Conservation (phyloP, 768 basidiomycete species). For the Serendipita sp. region DNA sequence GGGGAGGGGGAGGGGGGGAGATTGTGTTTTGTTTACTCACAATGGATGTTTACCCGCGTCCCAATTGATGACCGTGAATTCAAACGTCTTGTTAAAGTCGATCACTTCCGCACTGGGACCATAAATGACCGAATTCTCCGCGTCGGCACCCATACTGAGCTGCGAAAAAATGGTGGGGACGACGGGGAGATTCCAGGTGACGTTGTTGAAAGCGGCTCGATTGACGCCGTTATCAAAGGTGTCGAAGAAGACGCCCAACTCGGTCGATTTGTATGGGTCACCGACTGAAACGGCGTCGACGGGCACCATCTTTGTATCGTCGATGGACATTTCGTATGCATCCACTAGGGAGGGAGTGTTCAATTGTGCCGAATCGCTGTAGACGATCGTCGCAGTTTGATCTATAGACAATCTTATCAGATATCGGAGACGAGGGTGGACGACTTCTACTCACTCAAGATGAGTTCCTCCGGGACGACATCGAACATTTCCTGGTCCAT, state of each 20-base stretch:
- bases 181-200: constrained; percentile 25
- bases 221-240: constrained; percentile 80
- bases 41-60: constrained; percentile 64
- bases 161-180: constrained; percentile 66
- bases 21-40: constrained; percentile 25
- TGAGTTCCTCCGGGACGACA: constrained; percentile 47
- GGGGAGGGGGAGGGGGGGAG: constrained; percentile 1
- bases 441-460: constrained; percentile 41
- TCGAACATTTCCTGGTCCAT: constrained; percentile 91
- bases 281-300: constrained; percentile 30
- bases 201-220: constrained; percentile 55
- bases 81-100: constrained; percentile 56
- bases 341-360: constrained; percentile 39
- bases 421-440: neutral
- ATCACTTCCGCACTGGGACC: constrained; percentile 66
- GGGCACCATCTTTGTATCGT: constrained; percentile 59
- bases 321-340: constrained; percentile 19
- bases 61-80: constrained; percentile 46
- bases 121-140: constrained; percentile 52
- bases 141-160: constrained; percentile 60
- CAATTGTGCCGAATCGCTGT: constrained; percentile 35
- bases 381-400: constrained; percentile 69
- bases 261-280: constrained; percentile 42
- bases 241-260: constrained; percentile 61
- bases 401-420: constrained; percentile 27